Evolutionary conservation across 2,329 filamentous ascomycete genomes (phyloP), one percentile per base, ranked within the genome.

Genomic region (Aspergillus hortae): DNA sequence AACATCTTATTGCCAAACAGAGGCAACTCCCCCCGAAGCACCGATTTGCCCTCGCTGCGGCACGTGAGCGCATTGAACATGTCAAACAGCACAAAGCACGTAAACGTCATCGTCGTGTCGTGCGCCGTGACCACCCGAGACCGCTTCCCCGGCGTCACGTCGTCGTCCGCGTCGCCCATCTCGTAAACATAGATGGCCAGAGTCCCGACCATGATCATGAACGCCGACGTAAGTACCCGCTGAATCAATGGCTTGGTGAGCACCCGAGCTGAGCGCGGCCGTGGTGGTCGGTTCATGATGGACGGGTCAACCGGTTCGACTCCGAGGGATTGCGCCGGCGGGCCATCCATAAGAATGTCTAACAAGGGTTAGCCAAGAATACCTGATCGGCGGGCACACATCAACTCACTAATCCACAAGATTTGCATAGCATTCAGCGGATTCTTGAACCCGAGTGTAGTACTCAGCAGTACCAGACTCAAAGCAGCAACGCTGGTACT

Each of bases 271-370:
- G 87, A 87, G 59, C 91, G 88, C 53, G 88, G 85, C 30, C 95
- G 86, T 56, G 94, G 95, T 1, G 92, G 92, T 17, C 90, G 87
- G 56, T 83, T 87, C 89, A 99, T 96, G 48, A 99, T 90, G 56
- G 92, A 88, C 25, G 90, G 90, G 67, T 97, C 94, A 44, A 99
- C 94, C 15, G 87, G 87, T 69, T 99, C 94, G 33, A 99, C 94
- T 36, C 94, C 95, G 1, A 99, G 85, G 10, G 94, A 99, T 73
- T 99, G 94, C 1, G 94, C 94, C 1, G 94, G 94, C 14, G 94
- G 94, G 9, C 95, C 94, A 73, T 99, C 95, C 95, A 99, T 99
- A 63, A 99, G 92, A 67, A 99, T 97, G 69, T 99, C 92, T 97
- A 61, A 14, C 44, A 35, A 33, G 23, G 1, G 25, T 38, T 38